Base-by-base conservation (phyloP, 1,139 yeast species). In the Debaryomycetaceae sp. region DNA sequence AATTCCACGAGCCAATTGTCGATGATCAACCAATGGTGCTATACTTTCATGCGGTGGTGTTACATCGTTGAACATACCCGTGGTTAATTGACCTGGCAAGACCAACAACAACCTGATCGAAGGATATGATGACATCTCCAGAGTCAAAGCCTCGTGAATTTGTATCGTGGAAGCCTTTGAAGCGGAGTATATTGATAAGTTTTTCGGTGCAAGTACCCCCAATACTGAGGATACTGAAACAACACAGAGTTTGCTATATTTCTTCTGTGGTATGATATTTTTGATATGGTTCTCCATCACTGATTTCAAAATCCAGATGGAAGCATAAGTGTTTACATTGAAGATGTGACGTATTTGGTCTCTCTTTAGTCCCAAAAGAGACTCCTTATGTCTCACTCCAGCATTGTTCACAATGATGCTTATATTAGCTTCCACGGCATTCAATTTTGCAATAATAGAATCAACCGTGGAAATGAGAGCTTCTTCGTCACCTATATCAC, bases 381-480 rank as follows among this genome's bases (percentile, higher is more conserved):
- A 54, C 37, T 72, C 69, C 45, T 63, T 62, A 40, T 80, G 81
- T 42, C 91, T 70, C 8, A 83, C 65, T 0, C 93, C 96, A 0
- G 95, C 96, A 60, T 87, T 88, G 57, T 86, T 85, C 24, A 90
- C 67, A 37, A 87, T 60, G 0, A 86, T 66, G 31, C 82, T 75
- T 2, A 86, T 65, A 20, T 56, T 51, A 2, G 67, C 65, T 8
- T 62, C 54, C n/a, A 53, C 45, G 1, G 45, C 33, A 22, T 63
- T 61, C 36, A 82, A 66, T 6, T 51, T 45, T 0, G 54, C 45
- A 3, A 73, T 54, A 1, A 72, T 60, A 1, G 48, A 47, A 3
- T 56, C 52, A 3, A 70, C 33, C 1, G 51, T 49, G 0, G 11
- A 3, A 4, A 50, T 51, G 2, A 80, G 61, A 13, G 58, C 59